phyloP scores from a whole-genome alignment of 306 rosid species.

The Trifolium repens region DNA sequence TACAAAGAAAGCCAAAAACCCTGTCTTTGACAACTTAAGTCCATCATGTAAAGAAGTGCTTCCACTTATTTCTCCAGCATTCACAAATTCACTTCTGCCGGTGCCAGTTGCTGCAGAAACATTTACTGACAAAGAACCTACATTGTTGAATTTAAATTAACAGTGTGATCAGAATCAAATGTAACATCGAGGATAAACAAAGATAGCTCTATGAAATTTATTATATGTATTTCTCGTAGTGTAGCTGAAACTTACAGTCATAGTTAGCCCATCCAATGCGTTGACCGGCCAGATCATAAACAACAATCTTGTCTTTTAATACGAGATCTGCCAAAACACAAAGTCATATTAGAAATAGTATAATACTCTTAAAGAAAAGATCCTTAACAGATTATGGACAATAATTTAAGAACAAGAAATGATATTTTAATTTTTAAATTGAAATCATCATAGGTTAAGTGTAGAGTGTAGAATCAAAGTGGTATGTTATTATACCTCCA shows the following conservation, averaged over 20 bases:
- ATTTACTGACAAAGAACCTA: constrained; percentile 85
- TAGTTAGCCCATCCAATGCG: constrained; percentile 95
- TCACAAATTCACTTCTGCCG: constrained; percentile 76
- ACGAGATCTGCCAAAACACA: constrained; percentile 76
- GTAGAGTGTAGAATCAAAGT: constrained; percentile 6
- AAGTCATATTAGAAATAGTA: constrained; percentile 41
- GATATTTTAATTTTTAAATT: constrained; percentile 17
- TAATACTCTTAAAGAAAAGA: constrained; percentile 29
- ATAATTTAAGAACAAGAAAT: constrained; percentile 16
- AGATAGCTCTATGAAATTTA: constrained; percentile 15
- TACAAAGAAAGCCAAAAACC: constrained; percentile 56
- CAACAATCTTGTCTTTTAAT: constrained; percentile 83
- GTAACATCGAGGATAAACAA: constrained; percentile 10
- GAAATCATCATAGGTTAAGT: constrained; percentile 15
- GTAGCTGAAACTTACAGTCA: constrained; percentile 79
- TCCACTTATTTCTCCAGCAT: constrained; percentile 68
- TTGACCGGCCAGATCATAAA: constrained; percentile 85
- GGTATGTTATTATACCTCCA: constrained; percentile 70
- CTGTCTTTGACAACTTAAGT: constrained; percentile 40
- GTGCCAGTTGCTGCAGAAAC: constrained; percentile 72
- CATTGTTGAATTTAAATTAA: constrained; percentile 24
- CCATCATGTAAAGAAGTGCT: constrained; percentile 49
- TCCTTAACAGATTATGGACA: background rate
- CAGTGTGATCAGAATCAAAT: constrained; percentile 26
- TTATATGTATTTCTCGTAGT: constrained; percentile 26